Conservation (phyloP, 345 rosid genomes). For the Eucalyptus paniculata region DNA sequence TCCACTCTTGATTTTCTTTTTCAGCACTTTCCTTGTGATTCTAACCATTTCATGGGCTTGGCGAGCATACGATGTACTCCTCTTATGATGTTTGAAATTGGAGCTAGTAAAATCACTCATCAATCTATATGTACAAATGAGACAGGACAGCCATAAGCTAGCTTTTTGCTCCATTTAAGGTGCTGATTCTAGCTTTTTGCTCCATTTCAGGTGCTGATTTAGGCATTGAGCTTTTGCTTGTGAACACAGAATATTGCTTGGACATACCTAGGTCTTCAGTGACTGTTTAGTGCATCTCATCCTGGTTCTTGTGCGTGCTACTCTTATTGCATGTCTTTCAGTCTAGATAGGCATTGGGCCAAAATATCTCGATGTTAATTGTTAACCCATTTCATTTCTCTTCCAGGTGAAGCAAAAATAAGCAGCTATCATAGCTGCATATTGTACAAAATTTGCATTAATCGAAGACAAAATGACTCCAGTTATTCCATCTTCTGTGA, state of each 20-base stretch:
- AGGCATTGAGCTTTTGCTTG: not conserved
- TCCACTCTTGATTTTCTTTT: not conserved
- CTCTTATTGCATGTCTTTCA: not conserved
- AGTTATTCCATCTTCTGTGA: conserved; percentile 40
- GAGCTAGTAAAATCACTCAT: not conserved
- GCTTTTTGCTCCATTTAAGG: not conserved
- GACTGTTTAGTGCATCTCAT: not conserved
- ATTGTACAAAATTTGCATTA: conserved; percentile 4
- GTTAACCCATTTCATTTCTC: not conserved
- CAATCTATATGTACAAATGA: not conserved
- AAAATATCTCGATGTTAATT: not conserved
- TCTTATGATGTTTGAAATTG: not conserved
- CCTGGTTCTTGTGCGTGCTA: not conserved
- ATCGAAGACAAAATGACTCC: conserved; percentile 42
- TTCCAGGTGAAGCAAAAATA: not conserved
- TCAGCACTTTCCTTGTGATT: not conserved
- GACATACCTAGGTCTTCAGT: not conserved
- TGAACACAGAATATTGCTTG: not conserved
- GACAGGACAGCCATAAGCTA: not conserved
- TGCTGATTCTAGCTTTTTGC: not conserved
- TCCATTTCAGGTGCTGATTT: not conserved
- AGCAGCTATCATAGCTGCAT: conserved; percentile 1
- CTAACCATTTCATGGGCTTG: not conserved
- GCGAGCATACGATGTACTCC: not conserved
- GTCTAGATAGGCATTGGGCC: not conserved